Evolutionary conservation across 2,329 filamentous ascomycete genomes (phyloP).

Genomic region (Drechslerella dactyloides): DNA sequence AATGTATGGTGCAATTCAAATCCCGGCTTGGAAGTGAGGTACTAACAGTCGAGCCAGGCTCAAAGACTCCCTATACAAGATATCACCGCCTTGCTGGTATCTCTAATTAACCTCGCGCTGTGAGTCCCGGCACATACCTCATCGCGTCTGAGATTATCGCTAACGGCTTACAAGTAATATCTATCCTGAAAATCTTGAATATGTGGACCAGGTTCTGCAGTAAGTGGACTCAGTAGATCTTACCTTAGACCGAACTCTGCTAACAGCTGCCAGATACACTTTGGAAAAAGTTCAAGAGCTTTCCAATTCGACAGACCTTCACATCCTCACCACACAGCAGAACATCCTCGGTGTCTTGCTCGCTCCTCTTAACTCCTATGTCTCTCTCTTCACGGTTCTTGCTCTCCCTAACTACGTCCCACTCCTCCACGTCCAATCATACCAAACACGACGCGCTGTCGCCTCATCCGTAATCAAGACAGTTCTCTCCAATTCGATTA

Average conservation of each 20-base stretch:
- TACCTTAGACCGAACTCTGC: background rate
- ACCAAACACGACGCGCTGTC: slow-evolving; percentile 86
- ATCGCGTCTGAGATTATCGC: slow-evolving; percentile 28
- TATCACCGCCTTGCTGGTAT: slow-evolving; percentile 91
- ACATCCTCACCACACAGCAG: slow-evolving; percentile 83
- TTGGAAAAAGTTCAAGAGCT: slow-evolving; percentile 85
- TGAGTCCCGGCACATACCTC: slow-evolving; percentile 56
- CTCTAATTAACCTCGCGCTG: slow-evolving; percentile 87
- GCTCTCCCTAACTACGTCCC: slow-evolving; percentile 91
- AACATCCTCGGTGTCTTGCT: slow-evolving; percentile 89
- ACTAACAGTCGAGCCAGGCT: slow-evolving; percentile 62
- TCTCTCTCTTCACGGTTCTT: slow-evolving; percentile 93
- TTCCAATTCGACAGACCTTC: slow-evolving; percentile 91
- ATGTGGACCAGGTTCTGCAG: slow-evolving; percentile 89
- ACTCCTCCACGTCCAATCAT: slow-evolving; percentile 87
- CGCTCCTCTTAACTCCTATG: slow-evolving; percentile 85
- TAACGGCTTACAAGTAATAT: slow-evolving; percentile 69
- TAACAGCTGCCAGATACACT: slow-evolving; percentile 60
- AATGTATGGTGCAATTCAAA: slow-evolving; percentile 57
- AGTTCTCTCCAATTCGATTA: slow-evolving; percentile 80
- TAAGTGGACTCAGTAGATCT: slow-evolving; percentile 61
- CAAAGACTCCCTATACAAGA: slow-evolving; percentile 92
- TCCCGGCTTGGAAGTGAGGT: slow-evolving; percentile 36
- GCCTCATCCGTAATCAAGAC: slow-evolving; percentile 85
- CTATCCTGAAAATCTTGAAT: slow-evolving; percentile 81